Conservation (phyloP, 352 stramenopile genomes). For the Aphanomyces astaci region DNA sequence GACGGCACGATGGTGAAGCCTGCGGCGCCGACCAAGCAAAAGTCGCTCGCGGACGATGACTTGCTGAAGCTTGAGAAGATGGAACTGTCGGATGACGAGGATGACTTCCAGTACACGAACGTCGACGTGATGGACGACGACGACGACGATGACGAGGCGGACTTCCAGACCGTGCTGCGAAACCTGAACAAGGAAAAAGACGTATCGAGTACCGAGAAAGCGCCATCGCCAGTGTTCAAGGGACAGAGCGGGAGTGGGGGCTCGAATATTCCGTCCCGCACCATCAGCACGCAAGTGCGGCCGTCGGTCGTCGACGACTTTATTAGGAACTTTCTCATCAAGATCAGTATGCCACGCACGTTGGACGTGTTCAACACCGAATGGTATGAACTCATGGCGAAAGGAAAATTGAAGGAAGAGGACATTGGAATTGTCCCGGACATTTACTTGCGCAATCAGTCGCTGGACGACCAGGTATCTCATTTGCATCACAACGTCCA, state of each 20-base stretch:
- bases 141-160: constrained; percentile 83
- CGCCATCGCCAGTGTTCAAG: neutral
- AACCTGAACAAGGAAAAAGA: constrained; percentile 25
- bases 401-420: constrained; percentile 86
- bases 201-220: constrained; percentile 9
- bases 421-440: constrained; percentile 87
- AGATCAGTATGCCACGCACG: constrained; percentile 81
- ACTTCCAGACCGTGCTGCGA: constrained; percentile 40
- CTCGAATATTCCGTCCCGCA: neutral
- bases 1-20: neutral
- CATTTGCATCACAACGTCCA: neutral
- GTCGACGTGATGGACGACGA: constrained; percentile 51
- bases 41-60: constrained; percentile 36
- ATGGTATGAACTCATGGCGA: constrained; percentile 92
- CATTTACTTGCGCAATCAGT: constrained; percentile 91
- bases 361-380: constrained; percentile 94
- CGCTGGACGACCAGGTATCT: constrained; percentile 78
- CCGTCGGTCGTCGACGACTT: constrained; percentile 91
- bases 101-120: constrained; percentile 81
- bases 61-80: constrained; percentile 83
- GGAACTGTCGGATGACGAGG: constrained; percentile 76
- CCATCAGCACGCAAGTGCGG: constrained; percentile 52
- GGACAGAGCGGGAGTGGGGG: neutral
- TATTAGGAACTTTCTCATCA: constrained; percentile 94
- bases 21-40: constrained; percentile 2